Evolutionary conservation across 805 yeast species (phyloP).

Genomic region (Monosporozyma unispora): DNA sequence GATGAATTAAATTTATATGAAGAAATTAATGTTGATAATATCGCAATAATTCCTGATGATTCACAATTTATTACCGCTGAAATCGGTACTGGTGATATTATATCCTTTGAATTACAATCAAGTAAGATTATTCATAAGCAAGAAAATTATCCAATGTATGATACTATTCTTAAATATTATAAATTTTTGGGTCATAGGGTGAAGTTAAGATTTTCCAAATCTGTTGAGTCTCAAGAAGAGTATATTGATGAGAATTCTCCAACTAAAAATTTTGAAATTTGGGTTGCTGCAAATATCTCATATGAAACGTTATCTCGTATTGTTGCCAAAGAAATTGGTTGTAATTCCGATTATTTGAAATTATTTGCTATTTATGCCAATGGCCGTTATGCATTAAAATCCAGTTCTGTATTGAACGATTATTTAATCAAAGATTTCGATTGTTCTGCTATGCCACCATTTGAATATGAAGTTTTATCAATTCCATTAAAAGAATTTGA

Average conservation of each 20-base stretch:
- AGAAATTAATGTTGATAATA: slow-evolving; percentile 47
- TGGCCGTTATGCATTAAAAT: slow-evolving; percentile 42
- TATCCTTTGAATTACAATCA: slow-evolving; percentile 28
- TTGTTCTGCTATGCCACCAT: slow-evolving; percentile 32
- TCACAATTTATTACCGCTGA: slow-evolving; percentile 47
- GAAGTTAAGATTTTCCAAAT: slow-evolving; percentile 40
- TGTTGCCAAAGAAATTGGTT: slow-evolving; percentile 45
- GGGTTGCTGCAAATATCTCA: slow-evolving; percentile 56
- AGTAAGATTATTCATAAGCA: slow-evolving; percentile 3
- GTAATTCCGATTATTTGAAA: slow-evolving; percentile 54
- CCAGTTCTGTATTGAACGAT: slow-evolving; percentile 26
- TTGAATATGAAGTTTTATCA: slow-evolving; percentile 71
- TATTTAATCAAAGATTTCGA: slow-evolving; percentile 33
- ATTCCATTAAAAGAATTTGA: slow-evolving; percentile 73
- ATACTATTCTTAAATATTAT: slow-evolving; percentile 40
- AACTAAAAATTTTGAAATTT: slow-evolving; percentile 40
- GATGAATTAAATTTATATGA: slow-evolving; percentile 38
- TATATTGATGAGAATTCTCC: slow-evolving; percentile 16
- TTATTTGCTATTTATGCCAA: slow-evolving; percentile 55
- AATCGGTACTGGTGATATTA: slow-evolving; percentile 59
- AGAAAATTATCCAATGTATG: slow-evolving; percentile 27
- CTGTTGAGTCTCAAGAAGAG: slow-evolving; percentile 19
- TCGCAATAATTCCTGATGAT: slow-evolving; percentile 23
- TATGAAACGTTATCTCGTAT: slow-evolving; percentile 54
- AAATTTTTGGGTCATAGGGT: slow-evolving; percentile 50